Percentiles rank a stretch among this genome's conserved stretches.
These are phyloP conservation scores for Termitomyces sp. DNA, from an alignment of 768 basidiomycete species.

Conservation along the genomic window DNA sequence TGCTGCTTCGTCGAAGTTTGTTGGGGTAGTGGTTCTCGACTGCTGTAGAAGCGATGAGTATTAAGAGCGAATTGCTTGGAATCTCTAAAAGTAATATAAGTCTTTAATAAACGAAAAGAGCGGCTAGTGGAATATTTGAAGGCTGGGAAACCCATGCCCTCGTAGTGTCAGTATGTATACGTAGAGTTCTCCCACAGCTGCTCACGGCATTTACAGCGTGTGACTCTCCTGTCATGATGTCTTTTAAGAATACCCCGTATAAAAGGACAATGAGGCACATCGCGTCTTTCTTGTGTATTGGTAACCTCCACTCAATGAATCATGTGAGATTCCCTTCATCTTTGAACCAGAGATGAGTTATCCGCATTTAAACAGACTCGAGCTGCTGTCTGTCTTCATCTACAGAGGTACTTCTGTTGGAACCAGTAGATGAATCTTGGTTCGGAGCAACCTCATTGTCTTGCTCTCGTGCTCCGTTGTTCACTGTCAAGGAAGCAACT, in stretches of 20 bases:
- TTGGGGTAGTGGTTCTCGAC: slow-evolving; percentile 6
- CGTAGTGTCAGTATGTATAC: too few relatives aligned
- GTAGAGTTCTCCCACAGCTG: neutral
- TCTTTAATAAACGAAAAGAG: neutral
- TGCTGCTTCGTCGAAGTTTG: slow-evolving; percentile 9
- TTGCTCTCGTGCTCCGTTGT: neutral
- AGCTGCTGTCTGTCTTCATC: neutral
- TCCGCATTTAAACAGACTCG: slow-evolving; percentile 2
- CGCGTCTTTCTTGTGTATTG: too few relatives aligned
- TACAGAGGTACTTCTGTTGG: neutral
- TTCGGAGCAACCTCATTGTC: neutral
- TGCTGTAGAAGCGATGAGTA: slow-evolving; percentile 19
- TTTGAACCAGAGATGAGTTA: neutral
- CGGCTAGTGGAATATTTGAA: slow-evolving; percentile 3
- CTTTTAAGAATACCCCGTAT: too few relatives aligned
- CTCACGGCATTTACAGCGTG: neutral
- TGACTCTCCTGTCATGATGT: too few relatives aligned
- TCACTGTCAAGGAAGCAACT: neutral
- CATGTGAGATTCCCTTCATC: too few relatives aligned
- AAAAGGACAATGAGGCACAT: too few relatives aligned
- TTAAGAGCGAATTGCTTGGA: slow-evolving; percentile 1
- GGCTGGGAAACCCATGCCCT: slow-evolving; percentile 9
- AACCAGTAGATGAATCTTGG: neutral
- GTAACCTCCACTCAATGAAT: too few relatives aligned
- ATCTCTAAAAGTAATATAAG: slow-evolving; percentile 1